Conservation (phyloP, 805 yeast species). For the Diddensiella transvaalensis region DNA sequence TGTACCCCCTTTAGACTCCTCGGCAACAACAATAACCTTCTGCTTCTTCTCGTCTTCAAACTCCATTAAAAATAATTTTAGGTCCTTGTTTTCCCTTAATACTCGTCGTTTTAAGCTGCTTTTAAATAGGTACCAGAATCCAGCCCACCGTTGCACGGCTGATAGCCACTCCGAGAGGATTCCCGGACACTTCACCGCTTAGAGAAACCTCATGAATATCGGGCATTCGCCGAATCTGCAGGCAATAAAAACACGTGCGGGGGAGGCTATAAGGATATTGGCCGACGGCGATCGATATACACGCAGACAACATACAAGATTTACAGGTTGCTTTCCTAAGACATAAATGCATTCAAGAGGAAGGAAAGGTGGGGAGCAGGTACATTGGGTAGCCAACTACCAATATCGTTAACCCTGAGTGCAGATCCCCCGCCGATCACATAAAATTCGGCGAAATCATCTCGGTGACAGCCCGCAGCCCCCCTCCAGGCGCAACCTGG, state of each 20-base stretch:
- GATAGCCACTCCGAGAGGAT: too few species aligned
- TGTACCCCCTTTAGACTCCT: constrained; percentile 1
- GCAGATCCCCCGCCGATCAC: not conserved
- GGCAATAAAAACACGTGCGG: not conserved
- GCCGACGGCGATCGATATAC: not conserved
- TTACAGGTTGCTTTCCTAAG: too few species aligned
- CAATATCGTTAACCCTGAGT: not conserved
- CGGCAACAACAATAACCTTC: constrained; percentile 6
- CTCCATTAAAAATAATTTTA: not conserved
- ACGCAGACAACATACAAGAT: too few species aligned
- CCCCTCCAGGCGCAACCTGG: too few species aligned
- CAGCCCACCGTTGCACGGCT: not conserved
- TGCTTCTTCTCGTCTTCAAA: not conserved
- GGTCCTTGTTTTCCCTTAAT: not conserved
- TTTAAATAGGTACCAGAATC: not conserved
- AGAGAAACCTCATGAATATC: not conserved
- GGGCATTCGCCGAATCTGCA: not conserved
- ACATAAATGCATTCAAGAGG: too few species aligned
- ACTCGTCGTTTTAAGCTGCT: not conserved
- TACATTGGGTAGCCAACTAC: not conserved
- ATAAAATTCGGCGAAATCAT: not conserved
- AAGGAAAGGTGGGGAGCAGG: too few species aligned
- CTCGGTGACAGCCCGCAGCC: too few species aligned
- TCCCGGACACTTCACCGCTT: not conserved
- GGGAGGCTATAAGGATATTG: not conserved